Base-by-base conservation (phyloP, 306 rosid species). In the Fragaria vesca region DNA sequence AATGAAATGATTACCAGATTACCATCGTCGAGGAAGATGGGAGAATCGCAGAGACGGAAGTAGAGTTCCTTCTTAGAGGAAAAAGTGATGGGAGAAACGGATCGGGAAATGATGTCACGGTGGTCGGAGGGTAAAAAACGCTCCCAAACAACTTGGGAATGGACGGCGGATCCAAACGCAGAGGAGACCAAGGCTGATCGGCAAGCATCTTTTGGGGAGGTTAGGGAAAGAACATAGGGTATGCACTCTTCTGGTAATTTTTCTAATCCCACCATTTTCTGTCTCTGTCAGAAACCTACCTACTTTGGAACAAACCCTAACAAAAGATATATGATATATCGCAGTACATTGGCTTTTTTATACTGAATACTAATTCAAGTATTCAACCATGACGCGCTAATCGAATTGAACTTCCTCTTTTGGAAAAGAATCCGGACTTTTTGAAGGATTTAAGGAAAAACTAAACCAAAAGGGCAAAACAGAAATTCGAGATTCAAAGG, bases 21-120 rank as follows among this genome's bases (percentile, higher is more conserved):
- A 28, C 71, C 71, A 9, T 66, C 46, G 71, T 66, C 71, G 8
- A 66, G 71, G 71, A 66, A n/a, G 71, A 66, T 66, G 4, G 71
- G 48, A 17, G 71, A 66, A n/a, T 34, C 12, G 3, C 21, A 66
- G 26, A 66, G 71, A 34, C 45, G 28, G 21, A 30, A 16, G 71
- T 4, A 66, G 71, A 66, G 71, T 8, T 38, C 48, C 45, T 17
- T 66, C 13, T 32, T 32, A 38, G 71, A 66, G 42, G 71, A 15
- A 11, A 66, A 66, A 3, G n/a, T 20, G 46, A 66, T 15, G 3
- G 71, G 48, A 36, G 26, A 66, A 36, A 66, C 71, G 4, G 47
- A 66, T 20, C 71, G n/a, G 26, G 48, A 34, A 5, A 66, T 66
- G 47, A 16, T 66, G 4, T 36, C 46, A 17, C 12, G 21, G 46